Conservation (phyloP, 2,329 filamentous ascomycete genomes). For the Fusarium pseudoanthophilum region DNA sequence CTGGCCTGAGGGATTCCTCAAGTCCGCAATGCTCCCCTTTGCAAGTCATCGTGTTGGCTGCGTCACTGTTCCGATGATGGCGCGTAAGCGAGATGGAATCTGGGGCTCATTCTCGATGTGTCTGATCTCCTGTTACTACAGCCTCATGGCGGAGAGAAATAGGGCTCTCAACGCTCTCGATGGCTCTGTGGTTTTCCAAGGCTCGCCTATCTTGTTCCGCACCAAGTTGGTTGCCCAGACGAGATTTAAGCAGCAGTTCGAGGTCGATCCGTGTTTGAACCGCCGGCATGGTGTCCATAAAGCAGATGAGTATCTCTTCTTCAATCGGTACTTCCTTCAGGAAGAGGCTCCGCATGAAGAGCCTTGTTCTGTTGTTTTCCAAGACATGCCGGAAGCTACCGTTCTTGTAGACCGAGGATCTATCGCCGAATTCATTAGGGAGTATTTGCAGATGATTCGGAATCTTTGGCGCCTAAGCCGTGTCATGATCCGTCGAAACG, state of each 20-base stretch:
- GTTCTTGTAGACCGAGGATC: neutral
- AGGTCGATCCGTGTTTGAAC: constrained; percentile 21
- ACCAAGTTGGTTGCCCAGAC: neutral
- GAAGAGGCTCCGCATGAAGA: neutral
- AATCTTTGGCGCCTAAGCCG: constrained; percentile 9
- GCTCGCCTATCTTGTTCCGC: constrained; percentile 20
- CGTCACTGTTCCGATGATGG: constrained; percentile 21
- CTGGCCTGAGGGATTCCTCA: constrained; percentile 25
- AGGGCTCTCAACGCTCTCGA: constrained; percentile 15
- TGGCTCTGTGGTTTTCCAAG: neutral
- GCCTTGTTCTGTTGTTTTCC: constrained; percentile 1
- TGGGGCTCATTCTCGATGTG: constrained; percentile 2
- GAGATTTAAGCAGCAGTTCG: constrained; percentile 9
- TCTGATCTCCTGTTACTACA: constrained; percentile 14
- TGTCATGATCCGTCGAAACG: neutral
- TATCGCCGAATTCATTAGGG: neutral
- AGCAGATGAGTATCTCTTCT: constrained; percentile 28
- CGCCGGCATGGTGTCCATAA: constrained; percentile 8
- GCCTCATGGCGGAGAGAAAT: constrained; percentile 6
- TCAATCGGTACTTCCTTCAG: constrained; percentile 17
- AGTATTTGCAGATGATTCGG: constrained; percentile 10
- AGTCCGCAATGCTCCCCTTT: constrained; percentile 19
- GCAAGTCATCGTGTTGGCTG: neutral
- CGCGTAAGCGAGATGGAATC: neutral
- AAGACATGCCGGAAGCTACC: neutral